Evolutionary conservation across 257 asterid species (phyloP), one percentile per base, ranked within the genome.

Genomic region (Solanum bukasovii): DNA sequence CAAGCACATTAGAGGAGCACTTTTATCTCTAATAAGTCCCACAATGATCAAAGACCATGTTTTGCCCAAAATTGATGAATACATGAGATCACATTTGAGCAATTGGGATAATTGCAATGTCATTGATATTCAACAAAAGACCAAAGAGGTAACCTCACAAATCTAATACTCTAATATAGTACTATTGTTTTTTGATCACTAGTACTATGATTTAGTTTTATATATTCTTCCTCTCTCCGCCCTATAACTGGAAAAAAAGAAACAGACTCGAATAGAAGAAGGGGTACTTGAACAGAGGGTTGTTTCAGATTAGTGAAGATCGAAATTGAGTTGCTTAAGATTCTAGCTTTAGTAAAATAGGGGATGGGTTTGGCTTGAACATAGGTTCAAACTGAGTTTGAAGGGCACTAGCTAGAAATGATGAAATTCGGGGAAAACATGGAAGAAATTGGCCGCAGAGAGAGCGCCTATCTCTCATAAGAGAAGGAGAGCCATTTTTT

Each of bases 1-100:
- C 84, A 96, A 89, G 89, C 49, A 90, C 93, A 72, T 94, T 74
- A 91, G 98, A 74, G 91, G 89, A 85, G 96, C 96, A 42, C 33
- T 96, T 86, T 49, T 96, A 61, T 91, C 98, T 44, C 93, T 95
- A n/a, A 74, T 96, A 14, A 96, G 94, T 79, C 90, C 94, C 52
- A 88, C 95, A 25, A 25, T 87, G 90, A 89, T 94, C 89, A 92
- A 92, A 78, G 91, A 90, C 74, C 89, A 87, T 52, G 91, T 94
- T 83, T 83, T 95, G 38, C 94, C 98, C 0, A 90, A 88, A 70
- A 78, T 94, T 16, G 95, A 91, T 87, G 87, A 89, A 70, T 93
- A 92, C 92, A 93, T 91, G 90, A 92, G 92, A 90, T 88, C 91
- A 87, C 94, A 91, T 75, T 84, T 93, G 29, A 89, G 92, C 67